Base-by-base conservation (phyloP, 2,329 filamentous ascomycete genomes). In the Pseudodiploospora longispora region DNA sequence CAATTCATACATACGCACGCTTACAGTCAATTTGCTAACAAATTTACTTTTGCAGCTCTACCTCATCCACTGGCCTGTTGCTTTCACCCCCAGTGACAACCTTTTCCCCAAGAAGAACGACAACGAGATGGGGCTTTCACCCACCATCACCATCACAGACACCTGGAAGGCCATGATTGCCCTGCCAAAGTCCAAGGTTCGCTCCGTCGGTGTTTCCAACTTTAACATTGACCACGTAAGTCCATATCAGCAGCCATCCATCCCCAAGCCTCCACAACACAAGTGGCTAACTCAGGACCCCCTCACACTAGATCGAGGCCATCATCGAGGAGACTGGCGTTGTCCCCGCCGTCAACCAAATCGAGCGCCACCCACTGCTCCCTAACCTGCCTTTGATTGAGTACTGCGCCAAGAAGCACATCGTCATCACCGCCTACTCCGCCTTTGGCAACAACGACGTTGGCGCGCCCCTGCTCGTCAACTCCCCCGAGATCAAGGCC, bases 191-290 rank as follows among this genome's bases (percentile, higher is more conserved):
- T 70, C 67, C 52, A 83, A 83, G 62, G 77, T 75, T 51, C 74
- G 73, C 60, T 78, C 82, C 65, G 78, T 86, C 53, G 83, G 82
- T 59, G 81, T 87, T 51, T 85, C 82, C 62, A 87, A 87, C 72
- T 87, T 85, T 57, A 75, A 71, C 57, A 76, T 84, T 59, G 74
- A 75, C 62, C 63, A 68, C 52, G 62, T 62, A 58, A 32, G 60
- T 52, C 12, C 2, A 30, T 19, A 19, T 19, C 19, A 19, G 19
- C 19, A 19, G 3, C 19, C 19, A 19, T 19, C 19, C 19, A 19
- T 19, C 19, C 19, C 19, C 19, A 19, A 19, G 19, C n/a, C 27
- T 36, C 27, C 27, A 9, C 27, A 1, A 12, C 7, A 36, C 6
- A 1, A 12, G n/a, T 3, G 6, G 10, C 10, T 36, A 41, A 44